phyloP scores from a whole-genome alignment of 2,329 filamentous ascomycete species.

The Parastagonospora avenae region DNA sequence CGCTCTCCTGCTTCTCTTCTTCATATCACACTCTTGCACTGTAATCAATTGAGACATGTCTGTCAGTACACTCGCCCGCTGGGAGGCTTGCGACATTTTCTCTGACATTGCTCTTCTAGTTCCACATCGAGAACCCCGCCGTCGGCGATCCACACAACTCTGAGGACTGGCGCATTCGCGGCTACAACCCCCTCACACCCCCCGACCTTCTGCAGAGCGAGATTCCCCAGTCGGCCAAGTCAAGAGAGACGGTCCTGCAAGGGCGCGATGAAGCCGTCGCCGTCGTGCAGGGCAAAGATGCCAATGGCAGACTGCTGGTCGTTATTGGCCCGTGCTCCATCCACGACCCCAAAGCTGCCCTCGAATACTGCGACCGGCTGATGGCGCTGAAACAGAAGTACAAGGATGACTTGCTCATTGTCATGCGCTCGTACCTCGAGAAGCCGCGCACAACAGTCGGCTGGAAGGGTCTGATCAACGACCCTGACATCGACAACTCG shows the following conservation, averaged over 20 bases:
- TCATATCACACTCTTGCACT: background rate
- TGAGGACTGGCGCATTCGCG: conserved; percentile 65
- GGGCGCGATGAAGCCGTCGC: conserved; percentile 66
- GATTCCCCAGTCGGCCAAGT: conserved; percentile 65
- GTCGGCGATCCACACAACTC: conserved; percentile 56
- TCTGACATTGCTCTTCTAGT: conserved; percentile 42
- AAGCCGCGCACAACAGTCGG: conserved; percentile 97
- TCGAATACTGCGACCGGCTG: conserved; percentile 90
- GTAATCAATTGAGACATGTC: conserved; percentile 31
- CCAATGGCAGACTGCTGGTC: conserved; percentile 67
- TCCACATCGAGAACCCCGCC: conserved; percentile 57
- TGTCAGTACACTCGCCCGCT: conserved; percentile 19
- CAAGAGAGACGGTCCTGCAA: conserved; percentile 61
- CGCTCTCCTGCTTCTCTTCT: background rate
- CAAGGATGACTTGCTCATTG: conserved; percentile 85
- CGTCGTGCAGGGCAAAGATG: conserved; percentile 65
- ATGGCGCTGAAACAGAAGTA: conserved; percentile 84
- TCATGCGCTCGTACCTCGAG: conserved; percentile 98
- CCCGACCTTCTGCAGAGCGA: conserved; percentile 96
- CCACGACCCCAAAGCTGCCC: conserved; percentile 87
- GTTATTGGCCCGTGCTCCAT: conserved; percentile 96
- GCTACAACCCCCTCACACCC: conserved; percentile 90
- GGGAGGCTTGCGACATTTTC: conserved; percentile 11
- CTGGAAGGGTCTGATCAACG: conserved; percentile 99
- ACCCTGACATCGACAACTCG: conserved; percentile 96